Conservation (phyloP, 805 yeast species). For the Hanseniaspora meyeri region DNA sequence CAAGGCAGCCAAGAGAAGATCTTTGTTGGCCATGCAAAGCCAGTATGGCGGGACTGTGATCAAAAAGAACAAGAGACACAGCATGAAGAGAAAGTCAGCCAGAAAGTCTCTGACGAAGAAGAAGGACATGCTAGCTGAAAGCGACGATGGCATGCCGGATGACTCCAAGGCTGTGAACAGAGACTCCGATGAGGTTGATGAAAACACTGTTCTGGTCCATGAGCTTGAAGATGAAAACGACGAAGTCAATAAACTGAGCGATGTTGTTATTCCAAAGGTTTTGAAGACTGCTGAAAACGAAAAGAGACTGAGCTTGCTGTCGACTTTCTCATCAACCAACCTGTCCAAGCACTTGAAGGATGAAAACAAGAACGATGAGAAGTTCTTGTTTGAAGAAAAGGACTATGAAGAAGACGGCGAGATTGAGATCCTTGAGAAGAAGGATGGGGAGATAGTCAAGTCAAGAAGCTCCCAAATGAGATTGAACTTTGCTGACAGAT, state of each 20-base stretch:
- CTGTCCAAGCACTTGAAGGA: conserved; percentile 41
- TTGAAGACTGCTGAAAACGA: conserved; percentile 49
- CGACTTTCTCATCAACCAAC: conserved; percentile 47
- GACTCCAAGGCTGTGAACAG: conserved; percentile 3
- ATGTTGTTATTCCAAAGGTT: conserved; percentile 56
- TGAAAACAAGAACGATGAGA: conserved; percentile 24
- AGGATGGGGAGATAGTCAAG: conserved; percentile 18
- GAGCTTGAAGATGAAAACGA: conserved; percentile 10
- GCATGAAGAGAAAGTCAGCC: conserved; percentile 7
- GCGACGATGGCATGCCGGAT: neutral
- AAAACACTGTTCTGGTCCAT: conserved; percentile 1
- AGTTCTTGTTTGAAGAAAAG: conserved; percentile 10
- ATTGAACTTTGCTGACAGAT: conserved; percentile 32
- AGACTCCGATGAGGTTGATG: neutral
- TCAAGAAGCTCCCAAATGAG: conserved; percentile 21
- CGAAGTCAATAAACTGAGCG: conserved; percentile 44
- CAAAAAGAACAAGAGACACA: conserved; percentile 14
- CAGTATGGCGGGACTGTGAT: conserved; percentile 23
- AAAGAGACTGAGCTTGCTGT: conserved; percentile 58
- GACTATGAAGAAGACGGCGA: conserved; percentile 13
- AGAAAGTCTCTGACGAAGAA: conserved; percentile 1
- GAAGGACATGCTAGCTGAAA: neutral
- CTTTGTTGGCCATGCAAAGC: conserved; percentile 25
- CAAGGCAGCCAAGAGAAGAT: conserved; percentile 12
- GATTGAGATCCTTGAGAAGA: conserved; percentile 20